Percentiles rank a stretch among this genome's conserved stretches.
These are phyloP conservation scores for Zangia roseola DNA, from an alignment of 768 basidiomycete genomes.

Conservation along the genomic window DNA sequence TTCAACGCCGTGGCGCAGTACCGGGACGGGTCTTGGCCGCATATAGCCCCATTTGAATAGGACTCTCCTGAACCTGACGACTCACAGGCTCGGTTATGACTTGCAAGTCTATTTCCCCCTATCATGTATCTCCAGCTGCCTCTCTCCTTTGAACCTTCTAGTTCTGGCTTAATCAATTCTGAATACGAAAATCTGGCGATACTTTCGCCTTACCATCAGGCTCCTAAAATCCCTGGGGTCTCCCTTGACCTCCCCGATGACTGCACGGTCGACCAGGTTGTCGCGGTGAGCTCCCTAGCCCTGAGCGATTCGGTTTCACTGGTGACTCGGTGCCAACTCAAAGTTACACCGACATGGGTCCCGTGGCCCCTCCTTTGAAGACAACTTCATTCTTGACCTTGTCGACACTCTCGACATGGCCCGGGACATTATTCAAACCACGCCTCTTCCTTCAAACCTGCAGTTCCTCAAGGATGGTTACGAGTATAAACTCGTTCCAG, in stretches of 20 bases:
- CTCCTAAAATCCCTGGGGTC: slow-evolving; percentile 29
- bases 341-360: slow-evolving; percentile 45
- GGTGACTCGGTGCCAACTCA: neutral
- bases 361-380: slow-evolving; percentile 36
- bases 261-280: slow-evolving; percentile 39
- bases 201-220: slow-evolving; percentile 37
- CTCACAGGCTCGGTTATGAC: too few species aligned
- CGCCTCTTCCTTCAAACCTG: slow-evolving; percentile 32
- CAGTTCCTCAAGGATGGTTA: slow-evolving; percentile 40
- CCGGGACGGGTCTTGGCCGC: too few species aligned
- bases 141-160: too few species aligned
- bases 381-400: slow-evolving; percentile 32
- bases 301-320: neutral
- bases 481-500: slow-evolving; percentile 31
- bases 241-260: slow-evolving; percentile 33
- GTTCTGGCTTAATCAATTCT: too few species aligned
- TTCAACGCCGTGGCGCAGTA: too few species aligned
- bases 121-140: too few species aligned
- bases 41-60: too few species aligned
- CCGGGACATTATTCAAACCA: slow-evolving; percentile 22
- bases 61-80: too few species aligned
- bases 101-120: too few species aligned
- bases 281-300: slow-evolving; percentile 28
- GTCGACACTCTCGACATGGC: slow-evolving; percentile 30
- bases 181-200: slow-evolving; percentile 31